Base-by-base conservation (phyloP, 2,329 filamentous ascomycete genomes). In the Diaporthe longicolla region DNA sequence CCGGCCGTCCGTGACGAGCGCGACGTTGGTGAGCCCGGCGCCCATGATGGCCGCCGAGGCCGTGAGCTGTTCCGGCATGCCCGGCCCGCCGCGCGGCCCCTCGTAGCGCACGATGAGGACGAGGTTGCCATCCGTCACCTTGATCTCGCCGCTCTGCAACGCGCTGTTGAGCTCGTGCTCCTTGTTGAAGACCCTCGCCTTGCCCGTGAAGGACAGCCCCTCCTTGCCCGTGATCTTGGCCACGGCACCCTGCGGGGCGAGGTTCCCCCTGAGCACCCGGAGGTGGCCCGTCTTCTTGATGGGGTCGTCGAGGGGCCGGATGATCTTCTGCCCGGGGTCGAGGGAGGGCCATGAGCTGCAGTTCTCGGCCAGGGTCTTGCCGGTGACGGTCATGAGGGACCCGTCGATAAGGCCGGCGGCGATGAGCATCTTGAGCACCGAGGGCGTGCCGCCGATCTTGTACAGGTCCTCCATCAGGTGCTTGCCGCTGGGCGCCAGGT, bases 201-300 rank as follows among this genome's bases (percentile, higher is more conserved):
- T 91, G 65, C 96, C 96, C 0, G 88, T 92, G 83, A 98, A 98
- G 17, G 85, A 87, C 9, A 95, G 88, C 3, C 96, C 96, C 83
- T 98, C 96, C 82, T 98, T 98, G 48, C 96, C 96, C 0, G 96
- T 98, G 83, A 98, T 98, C 84, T 98, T 98, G 75, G 95, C 95
- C 1, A 98, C 95, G 0, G 95, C 94, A 45, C 96, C 96, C 15
- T 92, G 93, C 1, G 96, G 96, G 3, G 95, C 94, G 43, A 98
- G 89, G 82, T 97, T 98, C 26, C 96, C 96, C 74, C 90, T 90
- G 4, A 98, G 89, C 75, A 98, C 94, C 82, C 96, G 95, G 75
- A 98, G 89, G 82, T 98, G 96, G 57, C 96, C 96, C 0, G 92
- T 94, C 1, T 87, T 77, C 82, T 98, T 98, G 87, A 97, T 96